phyloP scores from a whole-genome alignment of 1,284 basidiomycete genomes.

The Papiliotrema flavescens region DNA sequence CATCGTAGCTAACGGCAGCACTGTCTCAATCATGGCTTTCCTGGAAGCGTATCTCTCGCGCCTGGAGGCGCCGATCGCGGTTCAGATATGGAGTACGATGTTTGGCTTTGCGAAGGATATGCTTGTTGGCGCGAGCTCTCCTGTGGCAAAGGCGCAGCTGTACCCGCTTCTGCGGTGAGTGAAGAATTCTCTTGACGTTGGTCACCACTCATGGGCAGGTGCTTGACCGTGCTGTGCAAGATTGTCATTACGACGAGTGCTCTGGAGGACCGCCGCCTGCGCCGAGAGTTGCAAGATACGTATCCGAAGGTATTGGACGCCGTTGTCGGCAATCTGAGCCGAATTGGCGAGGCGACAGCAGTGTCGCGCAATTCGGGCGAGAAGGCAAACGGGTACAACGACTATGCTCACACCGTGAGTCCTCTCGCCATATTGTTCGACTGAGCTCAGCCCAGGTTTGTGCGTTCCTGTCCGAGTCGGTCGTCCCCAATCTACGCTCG shows the following conservation, averaged over 20 bases:
- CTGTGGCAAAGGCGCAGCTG: conserved; percentile 60
- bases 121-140: conserved; percentile 57
- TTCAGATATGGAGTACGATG: conserved; percentile 85
- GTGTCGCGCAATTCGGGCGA: neutral
- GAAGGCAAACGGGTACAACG: conserved; percentile 5
- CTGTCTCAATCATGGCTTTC: conserved; percentile 54
- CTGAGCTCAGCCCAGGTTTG: conserved; percentile 55
- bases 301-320: conserved; percentile 82
- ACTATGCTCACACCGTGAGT: neutral
- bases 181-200: conserved; percentile 31
- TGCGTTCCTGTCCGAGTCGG: conserved; percentile 64
- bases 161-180: conserved; percentile 67
- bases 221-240: conserved; percentile 72
- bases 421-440: neutral
- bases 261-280: conserved; percentile 79
- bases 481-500: conserved; percentile 72
- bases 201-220: conserved; percentile 52
- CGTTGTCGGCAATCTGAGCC: conserved; percentile 68
- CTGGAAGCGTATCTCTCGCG: conserved; percentile 80
- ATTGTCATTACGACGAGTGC: conserved; percentile 80
- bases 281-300: conserved; percentile 85
- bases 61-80: conserved; percentile 80
- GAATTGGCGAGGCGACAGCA: conserved; percentile 56
- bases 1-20: conserved; percentile 57
- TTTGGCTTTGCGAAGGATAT: conserved; percentile 78